These are phyloP conservation scores for Neurospora crassa DNA, from an alignment of 2,329 filamentous ascomycete species.

Conservation along the genomic window DNA sequence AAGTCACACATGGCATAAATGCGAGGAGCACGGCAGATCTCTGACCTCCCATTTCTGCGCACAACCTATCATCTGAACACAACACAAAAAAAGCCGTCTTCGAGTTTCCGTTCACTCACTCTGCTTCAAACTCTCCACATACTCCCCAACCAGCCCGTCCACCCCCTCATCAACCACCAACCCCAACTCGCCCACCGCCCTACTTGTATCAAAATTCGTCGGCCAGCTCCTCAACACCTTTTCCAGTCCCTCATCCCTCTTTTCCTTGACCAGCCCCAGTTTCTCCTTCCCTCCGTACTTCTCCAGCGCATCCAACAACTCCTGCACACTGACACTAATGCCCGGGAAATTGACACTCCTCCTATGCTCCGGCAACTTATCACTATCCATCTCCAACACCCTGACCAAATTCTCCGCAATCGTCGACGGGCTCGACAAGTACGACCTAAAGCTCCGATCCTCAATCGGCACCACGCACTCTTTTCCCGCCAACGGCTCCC, in stretches of 20 bases:
- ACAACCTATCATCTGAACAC: not conserved
- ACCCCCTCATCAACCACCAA: conserved; percentile 41
- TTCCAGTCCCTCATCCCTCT: conserved; percentile 43
- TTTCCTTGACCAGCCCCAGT: conserved; percentile 42
- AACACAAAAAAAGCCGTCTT: too few relatives aligned
- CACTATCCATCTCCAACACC: conserved; percentile 29
- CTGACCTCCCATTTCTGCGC: not conserved
- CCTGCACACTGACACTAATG: conserved; percentile 45
- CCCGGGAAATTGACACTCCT: conserved; percentile 50
- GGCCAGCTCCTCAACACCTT: conserved; percentile 52
- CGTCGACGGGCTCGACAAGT: conserved; percentile 43
- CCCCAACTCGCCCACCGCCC: conserved; percentile 27
- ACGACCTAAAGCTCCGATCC: conserved; percentile 40
- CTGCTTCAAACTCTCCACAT: conserved; percentile 27
- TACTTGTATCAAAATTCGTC: conserved; percentile 42
- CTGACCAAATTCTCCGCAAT: conserved; percentile 44
- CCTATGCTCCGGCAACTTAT: conserved; percentile 33
- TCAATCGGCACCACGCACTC: conserved; percentile 43
- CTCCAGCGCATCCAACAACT: conserved; percentile 49
- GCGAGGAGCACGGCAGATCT: not conserved
- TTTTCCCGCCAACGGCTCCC: conserved; percentile 48
- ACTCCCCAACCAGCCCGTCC: conserved; percentile 39
- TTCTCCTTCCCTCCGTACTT: conserved; percentile 46
- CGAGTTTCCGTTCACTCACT: not conserved
- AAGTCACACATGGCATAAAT: not conserved